Conservation (phyloP, 495 filamentous ascomycete genomes). For the Saxophila tyrrhenica region DNA sequence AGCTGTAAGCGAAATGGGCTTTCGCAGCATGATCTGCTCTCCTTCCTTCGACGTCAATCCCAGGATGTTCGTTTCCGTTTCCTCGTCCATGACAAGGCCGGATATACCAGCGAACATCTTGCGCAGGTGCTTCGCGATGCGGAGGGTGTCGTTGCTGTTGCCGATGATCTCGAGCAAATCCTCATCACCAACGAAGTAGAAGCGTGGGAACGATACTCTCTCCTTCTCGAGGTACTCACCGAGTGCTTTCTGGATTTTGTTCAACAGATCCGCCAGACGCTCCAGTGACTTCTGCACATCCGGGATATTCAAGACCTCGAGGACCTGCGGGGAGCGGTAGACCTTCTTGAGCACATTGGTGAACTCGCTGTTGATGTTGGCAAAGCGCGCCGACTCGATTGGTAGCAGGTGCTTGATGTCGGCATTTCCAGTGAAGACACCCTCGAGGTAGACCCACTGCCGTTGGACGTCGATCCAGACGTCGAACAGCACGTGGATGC, state of each 20-base stretch:
- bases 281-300: conserved; percentile 93
- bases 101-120: conserved; percentile 99
- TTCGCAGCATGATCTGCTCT: conserved; percentile 77
- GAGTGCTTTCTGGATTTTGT: conserved; percentile 98
- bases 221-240: conserved; percentile 98
- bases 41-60: conserved; percentile 95
- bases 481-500: conserved; percentile 94
- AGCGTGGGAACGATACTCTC: conserved; percentile 89
- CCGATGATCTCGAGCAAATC: conserved; percentile 99
- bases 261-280: conserved; percentile 83
- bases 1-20: conserved; percentile 80
- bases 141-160: conserved; percentile 92
- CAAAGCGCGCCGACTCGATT: conserved; percentile 88
- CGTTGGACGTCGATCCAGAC: conserved; percentile 99
- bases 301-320: conserved; percentile 90
- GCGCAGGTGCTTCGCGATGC: conserved; percentile 94
- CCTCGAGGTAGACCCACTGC: conserved; percentile 98
- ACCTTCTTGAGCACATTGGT: conserved; percentile 97
- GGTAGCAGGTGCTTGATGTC: conserved; percentile 98
- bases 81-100: conserved; percentile 82
- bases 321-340: conserved; percentile 81
- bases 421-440: conserved; percentile 94
- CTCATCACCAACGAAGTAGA: conserved; percentile 99
- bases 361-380: conserved; percentile 98
- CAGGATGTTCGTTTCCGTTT: conserved; percentile 65